Conservation (phyloP, 345 rosid genomes). For the Schrenkiella parvula region DNA sequence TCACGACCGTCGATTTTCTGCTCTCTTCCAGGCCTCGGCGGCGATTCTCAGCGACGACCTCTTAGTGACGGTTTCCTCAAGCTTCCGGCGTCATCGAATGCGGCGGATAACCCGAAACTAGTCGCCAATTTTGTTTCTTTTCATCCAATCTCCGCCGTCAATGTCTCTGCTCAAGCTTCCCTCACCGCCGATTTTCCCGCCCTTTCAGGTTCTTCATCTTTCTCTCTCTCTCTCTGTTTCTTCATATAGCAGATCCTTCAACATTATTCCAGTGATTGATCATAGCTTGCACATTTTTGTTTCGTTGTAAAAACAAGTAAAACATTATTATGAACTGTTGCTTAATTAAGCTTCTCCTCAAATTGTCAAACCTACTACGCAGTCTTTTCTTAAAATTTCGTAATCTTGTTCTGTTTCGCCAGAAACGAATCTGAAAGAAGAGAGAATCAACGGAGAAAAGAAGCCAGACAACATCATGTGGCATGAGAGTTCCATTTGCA, state of each 20-base stretch:
- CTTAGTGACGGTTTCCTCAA: slow-evolving; percentile 20
- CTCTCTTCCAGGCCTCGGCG: slow-evolving; percentile 16
- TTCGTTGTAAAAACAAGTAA: too few relatives aligned
- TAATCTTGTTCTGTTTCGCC: not conserved
- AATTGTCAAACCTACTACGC: not conserved
- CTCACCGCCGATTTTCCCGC: slow-evolving; percentile 32
- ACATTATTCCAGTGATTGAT: not conserved
- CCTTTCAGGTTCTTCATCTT: slow-evolving; percentile 30
- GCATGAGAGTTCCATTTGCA: slow-evolving; percentile 65
- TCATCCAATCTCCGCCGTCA: slow-evolving; percentile 41
- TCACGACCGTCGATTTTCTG: slow-evolving; percentile 21
- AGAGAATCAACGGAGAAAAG: slow-evolving; percentile 28
- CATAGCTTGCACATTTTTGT: too few relatives aligned
- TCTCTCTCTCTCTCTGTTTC: not conserved
- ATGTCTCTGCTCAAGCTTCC: slow-evolving; percentile 41
- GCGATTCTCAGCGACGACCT: not conserved
- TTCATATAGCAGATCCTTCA: not conserved
- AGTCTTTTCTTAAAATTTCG: slow-evolving; percentile 6
- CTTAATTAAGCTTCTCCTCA: not conserved
- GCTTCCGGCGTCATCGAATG: slow-evolving; percentile 11
- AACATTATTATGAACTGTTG: not conserved
- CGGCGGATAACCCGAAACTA: not conserved
- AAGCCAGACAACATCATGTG: slow-evolving; percentile 64
- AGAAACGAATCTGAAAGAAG: slow-evolving; percentile 46
- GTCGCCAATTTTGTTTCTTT: slow-evolving; percentile 24